Evolutionary conservation across 139 green algal species (phyloP), one percentile per base, ranked within the genome.

Genomic region (Medakamo hakoo): DNA sequence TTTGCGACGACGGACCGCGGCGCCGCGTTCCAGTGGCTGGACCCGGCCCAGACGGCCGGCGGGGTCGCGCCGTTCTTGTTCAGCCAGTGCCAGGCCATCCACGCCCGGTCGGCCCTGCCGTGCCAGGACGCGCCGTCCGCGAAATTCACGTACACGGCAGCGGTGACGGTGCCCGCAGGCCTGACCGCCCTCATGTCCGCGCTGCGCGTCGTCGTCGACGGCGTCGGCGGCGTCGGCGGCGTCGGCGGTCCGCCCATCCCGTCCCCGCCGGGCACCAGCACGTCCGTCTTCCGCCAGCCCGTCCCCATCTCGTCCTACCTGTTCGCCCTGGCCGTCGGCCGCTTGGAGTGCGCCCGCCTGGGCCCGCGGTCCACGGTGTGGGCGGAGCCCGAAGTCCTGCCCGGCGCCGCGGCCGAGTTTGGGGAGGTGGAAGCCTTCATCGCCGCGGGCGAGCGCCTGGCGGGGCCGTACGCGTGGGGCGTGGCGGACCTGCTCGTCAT

Each of bases 51-150:
- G 71, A 96, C 89, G 0, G 76, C 81, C 4, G 90, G 90, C 30
- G 82, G 82, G 24, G 32, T 74, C 58, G 84, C 92, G 28, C 88
- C 89, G 28, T 96, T 91, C 75, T 79, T 96, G 3, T 96, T 96
- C 77, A 89, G 82, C 3, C 85, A 94, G 78, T 96, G 90, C 81
- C 90, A 96, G 70, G 88, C 90, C 60, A 96, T 96, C 58, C 90
- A 96, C 63, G 90, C 90, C 0, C 68, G 90, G 3, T 87, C 82
- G 9, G 66, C 96, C 25, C 73, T 95, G 60, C 90, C 90, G 1
- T 96, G 90, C 82, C 85, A 90, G 76, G 89, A 96, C 77, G 86
- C 83, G 0, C 89, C 88, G 1, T 81, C 69, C 22, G 80, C 73
- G 49, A 95, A 94, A 74, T 84, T 86, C 65, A 83, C 77, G 3